Conservation (phyloP, 805 yeast species). For the Ogataea wickerhamii region DNA sequence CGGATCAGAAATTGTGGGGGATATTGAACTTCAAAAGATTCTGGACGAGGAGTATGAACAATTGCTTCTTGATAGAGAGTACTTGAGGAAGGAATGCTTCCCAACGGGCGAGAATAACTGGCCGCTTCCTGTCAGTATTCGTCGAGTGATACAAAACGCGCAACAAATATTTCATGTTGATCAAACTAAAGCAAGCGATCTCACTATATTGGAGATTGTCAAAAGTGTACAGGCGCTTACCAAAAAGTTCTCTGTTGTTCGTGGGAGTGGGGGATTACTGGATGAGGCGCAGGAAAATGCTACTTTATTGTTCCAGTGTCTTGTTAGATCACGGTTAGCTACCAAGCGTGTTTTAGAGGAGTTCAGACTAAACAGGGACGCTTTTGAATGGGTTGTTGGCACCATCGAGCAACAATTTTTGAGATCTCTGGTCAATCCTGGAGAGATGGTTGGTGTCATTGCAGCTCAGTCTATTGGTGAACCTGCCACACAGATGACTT, state of each 20-base stretch:
- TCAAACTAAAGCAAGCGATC: slow-evolving; percentile 83
- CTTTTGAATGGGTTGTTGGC: slow-evolving; percentile 95
- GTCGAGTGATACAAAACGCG: slow-evolving; percentile 95
- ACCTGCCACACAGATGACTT: slow-evolving; percentile 97
- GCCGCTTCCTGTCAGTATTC: slow-evolving; percentile 96
- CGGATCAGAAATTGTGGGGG: slow-evolving; percentile 88
- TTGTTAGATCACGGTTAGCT: slow-evolving; percentile 89
- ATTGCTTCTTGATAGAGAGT: slow-evolving; percentile 68
- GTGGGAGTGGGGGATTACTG: slow-evolving; percentile 73
- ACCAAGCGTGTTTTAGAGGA: slow-evolving; percentile 90
- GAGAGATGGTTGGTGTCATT: slow-evolving; percentile 97
- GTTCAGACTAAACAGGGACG: slow-evolving; percentile 73
- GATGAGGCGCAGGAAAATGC: slow-evolving; percentile 92
- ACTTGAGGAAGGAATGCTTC: slow-evolving; percentile 77
- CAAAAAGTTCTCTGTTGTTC: slow-evolving; percentile 64
- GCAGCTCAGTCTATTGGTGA: slow-evolving; percentile 99
- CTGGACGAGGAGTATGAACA: slow-evolving; percentile 85
- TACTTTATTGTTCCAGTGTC: slow-evolving; percentile 81
- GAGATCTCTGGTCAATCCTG: slow-evolving; percentile 88
- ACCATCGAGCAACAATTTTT: slow-evolving; percentile 93
- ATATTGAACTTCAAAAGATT: slow-evolving; percentile 71
- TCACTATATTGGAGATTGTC: slow-evolving; percentile 79
- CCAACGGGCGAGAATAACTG: slow-evolving; percentile 92
- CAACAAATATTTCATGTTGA: slow-evolving; percentile 96
- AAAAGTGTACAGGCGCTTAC: slow-evolving; percentile 66